These are phyloP conservation scores for Fusarium sulawesiense DNA, from an alignment of 2,329 filamentous ascomycete genomes.

Conservation along the genomic window DNA sequence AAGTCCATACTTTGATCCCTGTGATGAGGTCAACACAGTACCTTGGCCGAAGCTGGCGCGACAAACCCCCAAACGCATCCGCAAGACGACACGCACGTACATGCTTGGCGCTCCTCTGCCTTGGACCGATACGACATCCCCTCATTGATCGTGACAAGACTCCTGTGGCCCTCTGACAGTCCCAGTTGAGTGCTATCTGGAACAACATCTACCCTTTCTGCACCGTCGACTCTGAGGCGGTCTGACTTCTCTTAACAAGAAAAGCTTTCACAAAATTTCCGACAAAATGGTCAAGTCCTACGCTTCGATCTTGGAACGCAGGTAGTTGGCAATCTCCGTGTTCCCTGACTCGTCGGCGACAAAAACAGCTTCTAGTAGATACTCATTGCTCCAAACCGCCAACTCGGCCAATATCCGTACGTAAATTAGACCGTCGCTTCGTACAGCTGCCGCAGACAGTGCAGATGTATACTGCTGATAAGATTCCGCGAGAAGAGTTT, in stretches of 20 bases:
- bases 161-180: neutral
- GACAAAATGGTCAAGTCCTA: too few relatives aligned
- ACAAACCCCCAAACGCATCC: neutral
- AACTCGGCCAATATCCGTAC: neutral
- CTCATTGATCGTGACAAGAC: rapidly evolving
- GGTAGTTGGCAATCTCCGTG: neutral
- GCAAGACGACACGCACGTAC: neutral
- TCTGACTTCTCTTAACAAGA: too few relatives aligned
- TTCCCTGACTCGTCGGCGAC: neutral
- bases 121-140: rapidly evolving
- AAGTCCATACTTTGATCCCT: neutral
- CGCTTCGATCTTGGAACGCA: neutral
- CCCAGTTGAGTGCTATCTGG: too few relatives aligned
- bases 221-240: neutral
- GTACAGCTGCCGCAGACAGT: neutral
- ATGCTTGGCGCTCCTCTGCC: rapidly evolving
- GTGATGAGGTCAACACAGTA: neutral
- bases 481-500: neutral
- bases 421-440: rapidly evolving
- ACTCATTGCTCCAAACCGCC: neutral
- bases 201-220: neutral
- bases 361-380: neutral
- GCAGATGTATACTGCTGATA: neutral
- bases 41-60: neutral
- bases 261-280: too few relatives aligned